These are phyloP conservation scores for Epichloe elymi DNA, from an alignment of 2,329 filamentous ascomycete species.

Conservation along the genomic window DNA sequence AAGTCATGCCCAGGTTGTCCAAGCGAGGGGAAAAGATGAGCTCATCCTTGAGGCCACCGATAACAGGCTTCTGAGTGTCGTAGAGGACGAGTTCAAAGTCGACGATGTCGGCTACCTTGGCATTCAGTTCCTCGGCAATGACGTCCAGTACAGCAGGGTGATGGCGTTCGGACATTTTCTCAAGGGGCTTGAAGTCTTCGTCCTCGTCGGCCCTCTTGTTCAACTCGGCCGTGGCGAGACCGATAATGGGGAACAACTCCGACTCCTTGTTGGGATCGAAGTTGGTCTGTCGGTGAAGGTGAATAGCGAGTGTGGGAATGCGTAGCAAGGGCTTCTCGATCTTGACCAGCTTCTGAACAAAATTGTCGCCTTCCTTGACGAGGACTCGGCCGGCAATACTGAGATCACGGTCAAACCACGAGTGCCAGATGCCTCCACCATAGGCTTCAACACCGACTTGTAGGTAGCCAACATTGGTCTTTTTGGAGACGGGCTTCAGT, in stretches of 20 bases:
- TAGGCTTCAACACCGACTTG: slow-evolving; percentile 96
- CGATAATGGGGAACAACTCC: slow-evolving; percentile 86
- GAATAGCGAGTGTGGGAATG: slow-evolving; percentile 87
- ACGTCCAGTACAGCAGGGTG: slow-evolving; percentile 78
- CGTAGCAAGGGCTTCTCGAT: slow-evolving; percentile 81
- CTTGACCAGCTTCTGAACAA: slow-evolving; percentile 77
- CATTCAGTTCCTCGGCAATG: slow-evolving; percentile 66
- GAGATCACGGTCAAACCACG: slow-evolving; percentile 93
- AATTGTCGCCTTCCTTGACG: slow-evolving; percentile 58
- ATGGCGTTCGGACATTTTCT: slow-evolving; percentile 67
- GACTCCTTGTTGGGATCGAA: slow-evolving; percentile 97
- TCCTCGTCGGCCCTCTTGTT: slow-evolving; percentile 54
- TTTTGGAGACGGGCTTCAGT: slow-evolving; percentile 90
- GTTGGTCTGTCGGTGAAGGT: slow-evolving; percentile 72
- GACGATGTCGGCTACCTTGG: slow-evolving; percentile 56
- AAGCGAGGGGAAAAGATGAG: slow-evolving; percentile 92
- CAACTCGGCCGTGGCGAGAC: slow-evolving; percentile 74
- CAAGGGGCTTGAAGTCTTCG: slow-evolving; percentile 59
- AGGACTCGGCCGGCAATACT: slow-evolving; percentile 81
- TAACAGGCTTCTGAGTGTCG: slow-evolving; percentile 80
- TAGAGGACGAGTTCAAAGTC: slow-evolving; percentile 98
- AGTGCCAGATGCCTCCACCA: slow-evolving; percentile 94
- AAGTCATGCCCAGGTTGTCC: slow-evolving; percentile 94
- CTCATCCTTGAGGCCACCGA: slow-evolving; percentile 85
- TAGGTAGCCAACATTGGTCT: slow-evolving; percentile 71